phyloP scores from a whole-genome alignment of 208 protist genomes.

The Trypanosoma grayi region DNA sequence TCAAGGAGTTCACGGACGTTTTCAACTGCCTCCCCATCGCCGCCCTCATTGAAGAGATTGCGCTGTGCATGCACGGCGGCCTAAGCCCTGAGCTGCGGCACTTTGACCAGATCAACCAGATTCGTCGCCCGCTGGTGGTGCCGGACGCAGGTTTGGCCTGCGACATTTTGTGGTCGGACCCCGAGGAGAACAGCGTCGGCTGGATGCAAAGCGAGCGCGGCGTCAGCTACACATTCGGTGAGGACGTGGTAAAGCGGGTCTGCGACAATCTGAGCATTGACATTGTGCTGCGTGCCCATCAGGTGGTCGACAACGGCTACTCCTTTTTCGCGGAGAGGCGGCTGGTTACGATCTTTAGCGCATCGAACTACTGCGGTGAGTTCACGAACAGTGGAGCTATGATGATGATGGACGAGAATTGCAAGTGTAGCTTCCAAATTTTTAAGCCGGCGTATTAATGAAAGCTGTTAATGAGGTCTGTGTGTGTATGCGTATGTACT shows the following conservation, averaged over 20 bases:
- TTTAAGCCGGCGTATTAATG: conserved; percentile 72
- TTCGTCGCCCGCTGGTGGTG: conserved; percentile 97
- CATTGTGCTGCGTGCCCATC: conserved; percentile 99
- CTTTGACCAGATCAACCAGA: conserved; percentile 93
- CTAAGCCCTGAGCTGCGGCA: conserved; percentile 96
- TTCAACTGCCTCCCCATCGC: conserved; percentile 99
- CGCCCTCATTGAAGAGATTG: conserved; percentile 99
- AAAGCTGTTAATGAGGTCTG: neutral
- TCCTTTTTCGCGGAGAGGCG: conserved; percentile 99
- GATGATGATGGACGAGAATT: conserved; percentile 95
- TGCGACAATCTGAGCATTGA: conserved; percentile 99
- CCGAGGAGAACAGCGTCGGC: conserved; percentile 88
- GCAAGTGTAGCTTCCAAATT: conserved; percentile 97
- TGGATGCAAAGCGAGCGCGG: conserved; percentile 93
- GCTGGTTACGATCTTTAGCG: conserved; percentile 98
- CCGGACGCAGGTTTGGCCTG: conserved; percentile 98
- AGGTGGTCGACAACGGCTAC: conserved; percentile 97
- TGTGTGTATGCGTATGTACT: neutral
- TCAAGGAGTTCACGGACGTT: conserved; percentile 99
- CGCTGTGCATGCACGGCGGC: conserved; percentile 99
- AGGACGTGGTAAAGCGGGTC: conserved; percentile 98
- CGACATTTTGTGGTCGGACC: conserved; percentile 98
- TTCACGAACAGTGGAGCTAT: conserved; percentile 99
- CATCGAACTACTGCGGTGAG: conserved; percentile 99
- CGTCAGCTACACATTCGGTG: conserved; percentile 95